Base-by-base conservation (phyloP, 352 stramenopile species). In the Phytopythium delawarense region DNA sequence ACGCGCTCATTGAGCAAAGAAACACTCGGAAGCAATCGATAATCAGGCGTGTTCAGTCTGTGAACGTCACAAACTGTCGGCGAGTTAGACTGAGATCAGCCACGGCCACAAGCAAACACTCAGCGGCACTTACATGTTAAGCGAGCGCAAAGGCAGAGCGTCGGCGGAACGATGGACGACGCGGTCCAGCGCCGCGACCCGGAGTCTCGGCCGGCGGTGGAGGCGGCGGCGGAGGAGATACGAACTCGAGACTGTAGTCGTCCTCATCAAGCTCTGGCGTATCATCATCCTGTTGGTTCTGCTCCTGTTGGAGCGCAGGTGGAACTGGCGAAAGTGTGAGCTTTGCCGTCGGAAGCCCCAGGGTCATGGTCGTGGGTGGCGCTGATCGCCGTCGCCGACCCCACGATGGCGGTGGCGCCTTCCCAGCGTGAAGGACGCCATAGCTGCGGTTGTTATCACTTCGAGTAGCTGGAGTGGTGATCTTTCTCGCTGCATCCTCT, bases 321-420 rank as follows among this genome's bases (percentile, higher is more conserved):
- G 39, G 35, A 23, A 23, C 25, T 7, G 25, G 11, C 21, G 54
- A 35, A 18, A 59, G 35, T 7, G 35, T 16, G 35, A 59, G 54
- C 54, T 59, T 59, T 1, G 54, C 37, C 21, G 40, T 45, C 25
- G 54, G 54, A 7, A 59, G 40, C 28, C 54, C 54, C 16, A 59
- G 37, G 0, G 35, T 59, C 54, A 59, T 37, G 13, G 54, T 40
- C 15, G 9, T 23, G 8, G 54, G 54, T 23, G 54, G 54, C 9
- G 54, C 54, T n/a, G 54, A 59, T 28, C 39, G 37, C 15, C 54
- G 54, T 39, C 54, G 54, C 12, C 12, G 37, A 48, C 39, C 25
- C n/a, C 54, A 39, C 37, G 54, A 16, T n/a, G 39, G n/a, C 8
- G 13, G 21, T 3, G 23, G 23, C 15, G 25, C 5, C n/a, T 34